phyloP scores from a whole-genome alignment of 2,329 filamentous ascomycete species.

The Cercospora janseana region DNA sequence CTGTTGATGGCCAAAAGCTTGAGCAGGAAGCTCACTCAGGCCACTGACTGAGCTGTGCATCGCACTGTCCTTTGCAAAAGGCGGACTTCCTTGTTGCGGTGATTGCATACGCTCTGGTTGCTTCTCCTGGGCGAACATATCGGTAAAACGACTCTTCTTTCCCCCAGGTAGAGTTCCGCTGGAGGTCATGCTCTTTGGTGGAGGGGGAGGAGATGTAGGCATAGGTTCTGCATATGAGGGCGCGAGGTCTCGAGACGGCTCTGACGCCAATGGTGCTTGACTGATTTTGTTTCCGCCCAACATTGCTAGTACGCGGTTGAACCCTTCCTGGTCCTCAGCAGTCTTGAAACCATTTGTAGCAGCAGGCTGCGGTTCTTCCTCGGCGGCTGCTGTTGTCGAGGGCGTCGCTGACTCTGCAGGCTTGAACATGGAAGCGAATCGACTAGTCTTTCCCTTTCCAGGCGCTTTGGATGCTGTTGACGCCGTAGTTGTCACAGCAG shows the following conservation, averaged over 20 bases:
- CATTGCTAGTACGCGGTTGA: slow-evolving; percentile 70
- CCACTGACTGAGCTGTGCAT: slow-evolving; percentile 15
- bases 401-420: slow-evolving; percentile 25
- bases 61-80: slow-evolving; percentile 18
- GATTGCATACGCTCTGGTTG: slow-evolving; percentile 34
- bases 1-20: no score
- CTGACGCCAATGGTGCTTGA: slow-evolving; percentile 41
- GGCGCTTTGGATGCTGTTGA: slow-evolving; percentile 15
- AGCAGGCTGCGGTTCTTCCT: slow-evolving; percentile 14
- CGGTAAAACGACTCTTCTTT: slow-evolving; percentile 35
- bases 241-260: slow-evolving; percentile 29
- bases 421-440: slow-evolving; percentile 74
- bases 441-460: slow-evolving; percentile 69
- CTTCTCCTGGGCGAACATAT: slow-evolving; percentile 35
- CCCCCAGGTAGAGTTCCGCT: slow-evolving; percentile 28
- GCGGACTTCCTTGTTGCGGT: slow-evolving; percentile 25
- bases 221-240: slow-evolving; percentile 23
- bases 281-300: slow-evolving; percentile 52
- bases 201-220: slow-evolving; percentile 30
- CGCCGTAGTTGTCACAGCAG: slow-evolving; percentile 15
- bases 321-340: slow-evolving; percentile 78
- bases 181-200: slow-evolving; percentile 23
- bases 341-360: slow-evolving; percentile 40
- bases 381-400: slow-evolving; percentile 16
- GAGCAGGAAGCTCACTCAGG: slow-evolving; percentile 19